Evolutionary conservation across 163 green algal species (phyloP), one percentile per base, ranked within the genome.

Genomic region (Chlamydomonas reinhardtii): DNA sequence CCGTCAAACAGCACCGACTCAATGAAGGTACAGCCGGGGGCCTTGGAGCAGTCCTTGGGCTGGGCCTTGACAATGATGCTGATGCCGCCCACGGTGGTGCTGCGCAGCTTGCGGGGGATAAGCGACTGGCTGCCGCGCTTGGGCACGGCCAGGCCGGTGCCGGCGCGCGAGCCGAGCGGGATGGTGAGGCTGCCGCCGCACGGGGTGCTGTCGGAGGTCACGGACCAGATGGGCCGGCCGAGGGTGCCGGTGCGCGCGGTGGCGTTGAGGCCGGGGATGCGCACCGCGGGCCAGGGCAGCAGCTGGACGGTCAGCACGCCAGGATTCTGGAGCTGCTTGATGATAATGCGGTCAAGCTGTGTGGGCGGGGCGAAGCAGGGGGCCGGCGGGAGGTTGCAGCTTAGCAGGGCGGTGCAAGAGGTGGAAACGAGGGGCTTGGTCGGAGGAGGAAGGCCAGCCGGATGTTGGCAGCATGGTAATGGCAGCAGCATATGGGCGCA

Each of bases 211-310:
- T 81, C 74, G 31, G 16, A 16, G 29, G 48, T 68, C 11, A 69
- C 52, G n/a, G 29, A 37, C 32, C 54, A 71, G 12, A 81, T 59
- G 31, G 74, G 32, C 20, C 25, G 1, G 11, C 22, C 20, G 14
- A 54, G 20, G 5, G 32, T 70, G 22, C 32, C 56, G 31, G n/a
- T 27, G 2, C 16, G 0, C 14, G n/a, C 29, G 2, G 25, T 48
- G n/a, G 68, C 52, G 20, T 54, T 34, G 17, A 81, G 32, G 32
- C 74, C 54, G 22, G 56, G 54, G n/a, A 81, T 81, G 31, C 4
- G 22, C 31, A 71, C 32, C 8, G 74, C 74, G 54, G 74, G 74
- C 74, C 74, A 81, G 31, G 54, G 54, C 54, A 81, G 74, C 54
- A 81, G 74, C 29, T 81, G 54, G 8, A 81, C 56, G 20, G 14